Conservation (phyloP, 192 early-diverging fungal species). For the Coemansia sp. region DNA sequence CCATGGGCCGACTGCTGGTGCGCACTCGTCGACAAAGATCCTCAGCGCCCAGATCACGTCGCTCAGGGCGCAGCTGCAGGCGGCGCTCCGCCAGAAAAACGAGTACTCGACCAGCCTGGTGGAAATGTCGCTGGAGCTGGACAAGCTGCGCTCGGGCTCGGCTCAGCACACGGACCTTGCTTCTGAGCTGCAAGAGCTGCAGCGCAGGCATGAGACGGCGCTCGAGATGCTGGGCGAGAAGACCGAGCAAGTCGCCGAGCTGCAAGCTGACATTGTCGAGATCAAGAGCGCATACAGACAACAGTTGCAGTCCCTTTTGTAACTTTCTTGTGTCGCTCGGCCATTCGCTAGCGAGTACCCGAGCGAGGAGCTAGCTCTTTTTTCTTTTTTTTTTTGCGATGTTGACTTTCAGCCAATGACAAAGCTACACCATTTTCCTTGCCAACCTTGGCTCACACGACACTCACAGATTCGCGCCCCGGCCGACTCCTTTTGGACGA, state of each 20-base stretch:
- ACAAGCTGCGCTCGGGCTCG: constrained; percentile 48
- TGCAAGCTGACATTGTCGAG: constrained; percentile 73
- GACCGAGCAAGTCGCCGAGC: constrained; percentile 81
- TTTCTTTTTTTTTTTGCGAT: not conserved
- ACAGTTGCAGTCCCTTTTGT: constrained; percentile 62
- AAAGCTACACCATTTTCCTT: constrained; percentile 12
- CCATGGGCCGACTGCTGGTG: not conserved
- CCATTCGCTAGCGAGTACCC: constrained; percentile 14
- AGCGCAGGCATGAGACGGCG: constrained; percentile 61
- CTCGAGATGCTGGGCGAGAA: constrained; percentile 88
- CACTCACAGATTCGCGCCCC: not conserved
- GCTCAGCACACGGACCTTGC: constrained; percentile 32
- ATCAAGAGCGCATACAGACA: constrained; percentile 73
- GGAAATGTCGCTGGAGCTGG: constrained; percentile 63
- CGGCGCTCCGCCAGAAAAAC: constrained; percentile 41
- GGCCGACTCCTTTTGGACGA: not conserved
- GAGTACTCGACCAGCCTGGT: constrained; percentile 57
- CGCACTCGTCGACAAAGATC: constrained; percentile 26
- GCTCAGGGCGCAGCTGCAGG: constrained; percentile 49
- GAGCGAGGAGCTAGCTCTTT: not conserved
- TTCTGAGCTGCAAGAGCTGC: constrained; percentile 59
- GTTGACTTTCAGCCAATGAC: constrained; percentile 1
- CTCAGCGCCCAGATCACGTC: constrained; percentile 46
- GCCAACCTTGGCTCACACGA: not conserved
- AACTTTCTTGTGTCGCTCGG: constrained; percentile 25